phyloP scores from a whole-genome alignment of 352 stramenopile genomes.

The Globisporangium paroecandrum region DNA sequence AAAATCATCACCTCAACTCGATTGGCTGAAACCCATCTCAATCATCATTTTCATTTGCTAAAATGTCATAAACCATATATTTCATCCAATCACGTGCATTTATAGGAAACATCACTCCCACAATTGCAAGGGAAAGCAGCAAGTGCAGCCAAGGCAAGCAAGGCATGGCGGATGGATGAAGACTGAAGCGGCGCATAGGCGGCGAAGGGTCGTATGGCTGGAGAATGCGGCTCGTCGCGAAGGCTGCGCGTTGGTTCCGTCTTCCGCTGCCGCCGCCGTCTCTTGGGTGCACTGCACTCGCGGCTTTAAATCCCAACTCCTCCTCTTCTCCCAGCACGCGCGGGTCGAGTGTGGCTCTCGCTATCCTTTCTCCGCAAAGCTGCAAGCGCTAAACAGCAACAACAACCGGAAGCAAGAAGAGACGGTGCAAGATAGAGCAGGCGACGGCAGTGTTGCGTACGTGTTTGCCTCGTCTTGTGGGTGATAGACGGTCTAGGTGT shows the following conservation, averaged over 20 bases:
- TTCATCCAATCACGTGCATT: not conserved
- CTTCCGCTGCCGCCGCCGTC: not conserved
- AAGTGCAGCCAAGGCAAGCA: constrained; percentile 1
- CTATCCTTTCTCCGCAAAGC: constrained; percentile 9
- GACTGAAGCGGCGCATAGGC: not conserved
- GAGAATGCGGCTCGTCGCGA: constrained; percentile 1
- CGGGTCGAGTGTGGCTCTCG: not conserved
- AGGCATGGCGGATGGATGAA: not conserved
- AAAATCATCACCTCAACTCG: not conserved
- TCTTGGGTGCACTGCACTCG: constrained; percentile 7
- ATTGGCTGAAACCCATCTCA: not conserved
- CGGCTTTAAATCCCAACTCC: constrained; percentile 3
- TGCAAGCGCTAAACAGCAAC: not conserved
- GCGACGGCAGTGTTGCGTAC: not conserved
- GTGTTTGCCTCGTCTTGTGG: not conserved
- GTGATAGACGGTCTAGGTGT: not conserved
- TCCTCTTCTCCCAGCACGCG: not conserved
- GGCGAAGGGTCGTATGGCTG: constrained; percentile 1
- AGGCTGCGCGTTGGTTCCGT: constrained; percentile 4
- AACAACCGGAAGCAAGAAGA: not conserved
- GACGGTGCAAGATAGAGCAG: not conserved
- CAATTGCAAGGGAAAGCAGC: not conserved
- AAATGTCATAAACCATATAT: not conserved
- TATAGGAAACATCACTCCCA: not conserved
- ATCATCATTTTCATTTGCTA: not conserved